Conservation (phyloP, 2,329 filamentous ascomycete species). For the Talaromyces pinophilus region DNA sequence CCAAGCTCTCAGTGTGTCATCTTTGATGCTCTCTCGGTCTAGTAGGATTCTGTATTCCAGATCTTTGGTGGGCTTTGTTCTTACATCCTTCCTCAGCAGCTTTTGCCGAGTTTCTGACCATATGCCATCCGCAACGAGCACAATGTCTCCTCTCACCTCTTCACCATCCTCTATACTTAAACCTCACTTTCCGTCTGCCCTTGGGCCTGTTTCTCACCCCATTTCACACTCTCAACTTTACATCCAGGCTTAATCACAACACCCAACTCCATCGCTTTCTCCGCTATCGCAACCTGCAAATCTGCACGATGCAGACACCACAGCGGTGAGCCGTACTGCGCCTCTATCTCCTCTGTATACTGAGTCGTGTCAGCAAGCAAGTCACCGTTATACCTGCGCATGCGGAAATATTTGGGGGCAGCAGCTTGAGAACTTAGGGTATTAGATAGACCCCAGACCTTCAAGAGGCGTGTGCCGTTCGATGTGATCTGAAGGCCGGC, state of each 20-base stretch:
- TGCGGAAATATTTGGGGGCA: background rate
- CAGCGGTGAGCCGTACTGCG: background rate
- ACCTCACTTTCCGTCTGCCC: background rate
- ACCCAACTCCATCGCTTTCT: background rate
- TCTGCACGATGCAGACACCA: background rate
- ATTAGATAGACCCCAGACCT: background rate
- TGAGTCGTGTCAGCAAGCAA: background rate
- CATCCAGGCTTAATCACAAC: background rate
- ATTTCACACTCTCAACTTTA: background rate
- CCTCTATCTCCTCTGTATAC: background rate
- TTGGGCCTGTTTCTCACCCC: background rate
- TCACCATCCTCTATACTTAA: background rate
- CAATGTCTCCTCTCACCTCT: background rate
- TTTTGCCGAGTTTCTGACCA: background rate
- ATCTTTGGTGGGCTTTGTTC: background rate
- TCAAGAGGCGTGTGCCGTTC: background rate
- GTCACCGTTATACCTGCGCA: background rate
- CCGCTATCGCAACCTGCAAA: background rate
- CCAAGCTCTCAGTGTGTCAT: background rate
- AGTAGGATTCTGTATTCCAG: background rate
- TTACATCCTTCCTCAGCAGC: background rate
- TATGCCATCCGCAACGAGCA: background rate
- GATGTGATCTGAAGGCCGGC: background rate
- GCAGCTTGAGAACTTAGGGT: background rate
- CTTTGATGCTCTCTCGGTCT: background rate